Evolutionary conservation across 176 grass and related monocot genomes (phyloP).

Genomic region (Thalia dealbata): DNA sequence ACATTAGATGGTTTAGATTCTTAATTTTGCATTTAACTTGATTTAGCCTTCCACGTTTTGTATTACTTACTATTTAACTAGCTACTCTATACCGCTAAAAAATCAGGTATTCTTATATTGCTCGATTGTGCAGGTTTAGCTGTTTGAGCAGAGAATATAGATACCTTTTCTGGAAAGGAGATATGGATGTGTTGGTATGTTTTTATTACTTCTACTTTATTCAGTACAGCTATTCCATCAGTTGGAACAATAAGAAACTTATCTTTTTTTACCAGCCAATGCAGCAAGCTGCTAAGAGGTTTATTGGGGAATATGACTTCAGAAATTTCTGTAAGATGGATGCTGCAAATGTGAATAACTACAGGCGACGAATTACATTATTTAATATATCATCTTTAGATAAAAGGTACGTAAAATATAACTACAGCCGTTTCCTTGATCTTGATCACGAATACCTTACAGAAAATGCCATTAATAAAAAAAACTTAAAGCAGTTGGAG

Average conservation of each 20-base stretch:
- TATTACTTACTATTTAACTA: background rate
- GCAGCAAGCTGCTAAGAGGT: slow-evolving; percentile 63
- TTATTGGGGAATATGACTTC: slow-evolving; percentile 83
- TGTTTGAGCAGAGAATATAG: slow-evolving; percentile 86
- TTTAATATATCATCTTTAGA: slow-evolving; percentile 63
- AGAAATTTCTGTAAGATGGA: slow-evolving; percentile 99
- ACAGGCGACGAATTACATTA: slow-evolving; percentile 54
- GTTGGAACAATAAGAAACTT: background rate
- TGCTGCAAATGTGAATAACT: slow-evolving; percentile 86
- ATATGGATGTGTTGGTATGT: slow-evolving; percentile 55
- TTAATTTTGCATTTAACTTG: background rate
- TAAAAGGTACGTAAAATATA: slow-evolving; percentile 32
- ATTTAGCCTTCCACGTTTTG: background rate
- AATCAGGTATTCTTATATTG: background rate
- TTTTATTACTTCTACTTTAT: slow-evolving; percentile 8
- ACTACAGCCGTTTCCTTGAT: background rate
- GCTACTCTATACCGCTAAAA: background rate
- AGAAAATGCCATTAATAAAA: background rate
- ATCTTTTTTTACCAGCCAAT: slow-evolving; percentile 54
- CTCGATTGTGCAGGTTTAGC: slow-evolving; percentile 55
- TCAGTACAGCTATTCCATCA: background rate
- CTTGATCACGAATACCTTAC: background rate
- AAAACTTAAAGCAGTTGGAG: too few species aligned
- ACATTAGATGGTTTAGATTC: background rate
- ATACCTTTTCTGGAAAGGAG: slow-evolving; percentile 83